Evolutionary conservation across 768 basidiomycete species (phyloP).

Genomic region (Boletus subparvulus): DNA sequence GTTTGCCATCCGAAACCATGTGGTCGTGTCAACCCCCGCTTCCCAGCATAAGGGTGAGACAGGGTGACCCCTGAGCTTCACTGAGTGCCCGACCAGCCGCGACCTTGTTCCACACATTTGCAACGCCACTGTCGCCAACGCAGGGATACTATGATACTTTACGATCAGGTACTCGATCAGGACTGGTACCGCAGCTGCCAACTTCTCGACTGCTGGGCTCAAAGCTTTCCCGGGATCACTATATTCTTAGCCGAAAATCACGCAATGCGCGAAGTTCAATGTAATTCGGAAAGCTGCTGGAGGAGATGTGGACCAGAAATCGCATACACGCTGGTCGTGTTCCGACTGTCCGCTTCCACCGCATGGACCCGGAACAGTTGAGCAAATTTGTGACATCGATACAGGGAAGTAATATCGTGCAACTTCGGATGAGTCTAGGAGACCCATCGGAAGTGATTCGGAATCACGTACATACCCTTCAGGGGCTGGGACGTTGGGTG

Average conservation of each 20-base stretch:
- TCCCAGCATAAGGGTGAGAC: background rate
- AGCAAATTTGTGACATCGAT: background rate
- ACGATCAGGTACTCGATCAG: background rate
- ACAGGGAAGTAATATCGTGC: background rate
- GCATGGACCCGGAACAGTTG: background rate
- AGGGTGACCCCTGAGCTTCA: background rate
- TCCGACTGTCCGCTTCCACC: background rate
- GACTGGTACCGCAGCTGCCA: background rate
- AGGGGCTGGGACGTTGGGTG: background rate
- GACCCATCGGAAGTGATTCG: background rate
- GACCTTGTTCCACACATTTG: background rate
- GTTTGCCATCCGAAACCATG: background rate
- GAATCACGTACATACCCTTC: background rate
- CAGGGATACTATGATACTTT: background rate
- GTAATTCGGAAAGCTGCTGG: background rate
- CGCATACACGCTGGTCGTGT: background rate
- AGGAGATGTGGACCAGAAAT: background rate
- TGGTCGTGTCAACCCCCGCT: background rate
- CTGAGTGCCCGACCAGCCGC: no score
- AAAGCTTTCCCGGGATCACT: background rate
- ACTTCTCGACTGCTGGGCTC: background rate
- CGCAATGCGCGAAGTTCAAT: background rate
- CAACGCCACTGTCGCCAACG: background rate
- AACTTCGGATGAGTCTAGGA: background rate
- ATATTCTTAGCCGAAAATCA: background rate